These are phyloP conservation scores for Phialocephala subalpina DNA, from an alignment of 2,329 filamentous ascomycete genomes.

Conservation along the genomic window DNA sequence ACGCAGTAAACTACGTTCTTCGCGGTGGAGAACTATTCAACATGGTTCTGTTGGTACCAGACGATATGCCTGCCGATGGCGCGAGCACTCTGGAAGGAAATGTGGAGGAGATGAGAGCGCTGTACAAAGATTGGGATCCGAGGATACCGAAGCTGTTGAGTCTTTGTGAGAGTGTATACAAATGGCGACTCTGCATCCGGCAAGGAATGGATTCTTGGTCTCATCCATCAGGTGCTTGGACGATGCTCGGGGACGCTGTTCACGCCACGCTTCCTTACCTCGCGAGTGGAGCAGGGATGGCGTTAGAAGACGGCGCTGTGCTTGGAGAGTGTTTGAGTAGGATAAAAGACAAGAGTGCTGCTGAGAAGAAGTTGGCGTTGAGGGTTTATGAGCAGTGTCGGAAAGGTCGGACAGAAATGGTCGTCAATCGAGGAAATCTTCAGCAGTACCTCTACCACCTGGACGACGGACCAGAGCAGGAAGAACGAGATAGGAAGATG, in stretches of 20 bases:
- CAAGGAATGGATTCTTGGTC: constrained; percentile 64
- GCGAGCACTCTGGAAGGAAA: constrained; percentile 47
- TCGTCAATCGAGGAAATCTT: constrained; percentile 66
- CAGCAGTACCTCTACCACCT: constrained; percentile 68
- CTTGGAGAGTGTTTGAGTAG: constrained; percentile 62
- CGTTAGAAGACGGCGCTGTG: constrained; percentile 66
- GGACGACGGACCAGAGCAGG: constrained; percentile 62
- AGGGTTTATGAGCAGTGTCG: constrained; percentile 64
- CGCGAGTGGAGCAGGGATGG: constrained; percentile 64
- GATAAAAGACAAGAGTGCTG: constrained; percentile 16
- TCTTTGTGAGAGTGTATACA: constrained; percentile 62
- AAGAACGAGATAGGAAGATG: constrained; percentile 59
- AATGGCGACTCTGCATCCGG: constrained; percentile 69
- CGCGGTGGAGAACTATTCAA: constrained; percentile 53
- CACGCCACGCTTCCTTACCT: constrained; percentile 72
- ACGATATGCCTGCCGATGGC: constrained; percentile 44
- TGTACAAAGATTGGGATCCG: constrained; percentile 55
- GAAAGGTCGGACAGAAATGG: constrained; percentile 63
- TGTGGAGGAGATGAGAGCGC: constrained; percentile 51
- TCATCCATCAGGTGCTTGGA: constrained; percentile 61
- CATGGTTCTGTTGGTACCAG: constrained; percentile 53
- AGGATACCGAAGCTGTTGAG: constrained; percentile 61
- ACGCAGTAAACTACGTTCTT: constrained; percentile 57
- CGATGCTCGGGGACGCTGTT: constrained; percentile 68
- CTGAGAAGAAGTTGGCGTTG: constrained; percentile 47